These are phyloP conservation scores for Alternaria sp. DNA, from an alignment of 2,329 filamentous ascomycete genomes.

Conservation along the genomic window DNA sequence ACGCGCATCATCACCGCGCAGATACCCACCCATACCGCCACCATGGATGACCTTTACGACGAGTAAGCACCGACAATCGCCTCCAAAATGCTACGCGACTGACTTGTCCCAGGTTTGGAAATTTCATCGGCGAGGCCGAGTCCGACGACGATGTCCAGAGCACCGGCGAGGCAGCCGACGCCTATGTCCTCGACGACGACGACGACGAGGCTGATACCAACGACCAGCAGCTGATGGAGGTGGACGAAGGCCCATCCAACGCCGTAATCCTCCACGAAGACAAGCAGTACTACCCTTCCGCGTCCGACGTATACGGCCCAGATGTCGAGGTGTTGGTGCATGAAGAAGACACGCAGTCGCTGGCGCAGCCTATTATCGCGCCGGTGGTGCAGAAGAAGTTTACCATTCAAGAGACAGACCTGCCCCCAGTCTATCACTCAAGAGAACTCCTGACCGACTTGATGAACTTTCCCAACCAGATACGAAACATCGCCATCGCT, in stretches of 20 bases:
- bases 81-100: constrained; percentile 15
- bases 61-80: constrained; percentile 66
- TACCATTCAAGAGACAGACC: constrained; percentile 87
- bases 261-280: constrained; percentile 98
- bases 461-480: constrained; percentile 95
- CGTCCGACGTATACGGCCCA: constrained; percentile 90
- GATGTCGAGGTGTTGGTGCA: constrained; percentile 96
- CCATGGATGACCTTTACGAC: constrained; percentile 96
- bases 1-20: constrained; percentile 30
- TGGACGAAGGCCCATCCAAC: constrained; percentile 92
- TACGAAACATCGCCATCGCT: constrained; percentile 88
- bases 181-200: constrained; percentile 75
- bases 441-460: constrained; percentile 93
- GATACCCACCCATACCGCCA: constrained; percentile 34
- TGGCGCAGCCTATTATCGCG: constrained; percentile 91
- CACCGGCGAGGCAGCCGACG: constrained; percentile 77
- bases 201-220: constrained; percentile 55
- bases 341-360: constrained; percentile 94
- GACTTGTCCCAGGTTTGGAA: constrained; percentile 77
- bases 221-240: constrained; percentile 90
- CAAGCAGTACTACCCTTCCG: constrained; percentile 99
- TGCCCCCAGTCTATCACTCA: constrained; percentile 88
- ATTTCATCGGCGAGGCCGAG: constrained; percentile 95
- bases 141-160: constrained; percentile 88
- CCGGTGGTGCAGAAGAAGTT: constrained; percentile 97